Percentiles rank a stretch among this genome's conserved stretches.
Conservation (phyloP, 371 early-diverging fungal genomes). For the Mortierella sp. region DNA sequence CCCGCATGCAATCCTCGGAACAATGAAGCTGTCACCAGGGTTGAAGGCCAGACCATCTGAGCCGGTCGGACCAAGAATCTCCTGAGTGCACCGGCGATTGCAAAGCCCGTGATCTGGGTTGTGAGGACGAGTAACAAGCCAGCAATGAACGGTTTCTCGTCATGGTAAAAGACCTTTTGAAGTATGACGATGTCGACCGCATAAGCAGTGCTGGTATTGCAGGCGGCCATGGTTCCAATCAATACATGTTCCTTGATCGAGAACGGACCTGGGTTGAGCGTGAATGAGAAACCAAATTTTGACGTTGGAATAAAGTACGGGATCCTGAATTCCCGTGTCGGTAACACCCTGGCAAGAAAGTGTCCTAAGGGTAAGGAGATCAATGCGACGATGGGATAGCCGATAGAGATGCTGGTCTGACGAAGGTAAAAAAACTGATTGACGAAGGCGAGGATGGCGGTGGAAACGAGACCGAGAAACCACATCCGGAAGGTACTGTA, state of each 20-base stretch:
- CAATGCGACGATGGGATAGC: conserved; percentile 66
- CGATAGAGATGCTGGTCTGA: conserved; percentile 56
- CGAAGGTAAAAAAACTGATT: conserved; percentile 85
- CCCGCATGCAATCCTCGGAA: conserved; percentile 70
- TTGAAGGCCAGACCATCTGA: conserved; percentile 87
- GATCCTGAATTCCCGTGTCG: conserved; percentile 73
- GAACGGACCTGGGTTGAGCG: conserved; percentile 80
- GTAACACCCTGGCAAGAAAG: conserved; percentile 68
- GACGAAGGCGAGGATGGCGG: conserved; percentile 66
- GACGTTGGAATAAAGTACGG: conserved; percentile 9
- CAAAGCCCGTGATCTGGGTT: conserved; percentile 84
- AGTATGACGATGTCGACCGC: conserved; percentile 81
- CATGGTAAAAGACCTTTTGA: conserved; percentile 71
- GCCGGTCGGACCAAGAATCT: conserved; percentile 84
- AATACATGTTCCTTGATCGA: conserved; percentile 82
- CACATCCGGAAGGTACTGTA: conserved; percentile 82
- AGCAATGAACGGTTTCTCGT: conserved; percentile 70
- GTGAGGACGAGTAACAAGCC: conserved; percentile 71
- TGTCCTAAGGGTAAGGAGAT: conserved; percentile 74
- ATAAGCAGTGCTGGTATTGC: conserved; percentile 69
- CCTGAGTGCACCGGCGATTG: conserved; percentile 80
- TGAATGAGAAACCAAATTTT: conserved; percentile 55
- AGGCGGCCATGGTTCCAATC: conserved; percentile 56
- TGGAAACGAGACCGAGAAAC: conserved; percentile 73
- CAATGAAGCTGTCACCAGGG: conserved; percentile 69